Evolutionary conservation across 805 yeast genomes (phyloP), one percentile per base, ranked within the genome.

Genomic region (Citeromyces matritensis): DNA sequence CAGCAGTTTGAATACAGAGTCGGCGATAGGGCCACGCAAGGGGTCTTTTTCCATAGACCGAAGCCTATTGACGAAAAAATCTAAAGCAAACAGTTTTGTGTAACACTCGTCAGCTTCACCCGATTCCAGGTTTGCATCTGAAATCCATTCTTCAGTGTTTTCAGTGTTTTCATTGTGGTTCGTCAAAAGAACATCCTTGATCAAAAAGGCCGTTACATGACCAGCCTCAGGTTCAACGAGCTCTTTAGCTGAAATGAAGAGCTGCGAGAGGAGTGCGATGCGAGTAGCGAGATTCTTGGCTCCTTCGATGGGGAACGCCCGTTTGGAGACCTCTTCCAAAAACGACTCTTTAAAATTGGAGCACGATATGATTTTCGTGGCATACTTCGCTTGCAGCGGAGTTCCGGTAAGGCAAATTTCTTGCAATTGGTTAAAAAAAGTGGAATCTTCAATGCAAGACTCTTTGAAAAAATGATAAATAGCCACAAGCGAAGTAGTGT

Each of bases 1-100:
- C 21, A 84, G 58, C 17, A 84, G 52, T 42, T 77, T 80, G 37
- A 83, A 51, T 0, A 80, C 73, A 10, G 84, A 82, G 34, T 63
- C 68, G 0, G 78, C 70, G 27, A 65, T 52, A 9, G 61, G 58
- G 3, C 42, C 52, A 2, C 63, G 51, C 2, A 63, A 47, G 8
- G 50, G 55, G 4, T 59, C 62, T 2, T 50, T 44, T 1, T 54
- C 53, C 2, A 42, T 47, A 1, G 63, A 51, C 31, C 60, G 60
- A 17, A 82, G 44, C 49, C 81, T 64, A 43, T 77, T 77, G 2
- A 73, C 65, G 29, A 82, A 63, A 1, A 76, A 46, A 34, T 67
- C 58, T 30, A 83, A 44, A 0, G 80, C 63, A 21, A 51, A 35
- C 1, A 55, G 24, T 30, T 51, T 51, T 1, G 53, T 41, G 12